Base-by-base conservation (phyloP, 768 basidiomycete genomes). In the Leccinum ochraceum region DNA sequence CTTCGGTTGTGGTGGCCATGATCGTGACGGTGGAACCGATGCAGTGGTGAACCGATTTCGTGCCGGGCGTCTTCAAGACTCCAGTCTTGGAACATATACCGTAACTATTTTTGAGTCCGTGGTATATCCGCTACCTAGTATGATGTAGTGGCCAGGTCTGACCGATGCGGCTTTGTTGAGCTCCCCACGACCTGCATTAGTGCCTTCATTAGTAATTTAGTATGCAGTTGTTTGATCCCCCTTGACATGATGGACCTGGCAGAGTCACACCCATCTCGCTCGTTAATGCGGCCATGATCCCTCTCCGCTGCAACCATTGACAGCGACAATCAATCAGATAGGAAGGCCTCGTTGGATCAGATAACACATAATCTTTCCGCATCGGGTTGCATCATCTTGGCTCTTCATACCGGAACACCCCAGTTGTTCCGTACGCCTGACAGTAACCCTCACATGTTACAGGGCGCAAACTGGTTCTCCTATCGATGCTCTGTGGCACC, bases 1-100 rank as follows among this genome's bases (percentile, higher is more conserved):
- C 64, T 36, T 69, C 69, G 11, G 57, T 60, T 24, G 64, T 55
- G 55, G 60, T 64, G 46, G 53, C 65, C 75, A 76, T 76, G 22
- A 74, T 76, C 22, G 65, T 61, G 30, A 26, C 4, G 20, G 50
- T 55, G 39, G 34, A 44, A 52, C 24, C 3, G 28, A 49, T 26
- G 49, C 6, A 24, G 51, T 57, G 42, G 13, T 28, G 17, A 11
- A 37, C 22, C 26, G 30, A 53, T 46, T 17, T 24, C 37, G 17
- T 42, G 56, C 42, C 48, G 44, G 26, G 26, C 24, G 26, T n/a
- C 22, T 9, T 24, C 28, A 30, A 30, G n/a, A 36, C n/a, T 42
- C 42, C 42, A 26, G 24, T 50, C 24, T 49, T 34, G 7, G 16
- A 6, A 37, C 14, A 37, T 42, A 42, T 52, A 52, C 22, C 14